Base-by-base conservation (phyloP, 768 basidiomycete species). In the Agaricus subrufescens region DNA sequence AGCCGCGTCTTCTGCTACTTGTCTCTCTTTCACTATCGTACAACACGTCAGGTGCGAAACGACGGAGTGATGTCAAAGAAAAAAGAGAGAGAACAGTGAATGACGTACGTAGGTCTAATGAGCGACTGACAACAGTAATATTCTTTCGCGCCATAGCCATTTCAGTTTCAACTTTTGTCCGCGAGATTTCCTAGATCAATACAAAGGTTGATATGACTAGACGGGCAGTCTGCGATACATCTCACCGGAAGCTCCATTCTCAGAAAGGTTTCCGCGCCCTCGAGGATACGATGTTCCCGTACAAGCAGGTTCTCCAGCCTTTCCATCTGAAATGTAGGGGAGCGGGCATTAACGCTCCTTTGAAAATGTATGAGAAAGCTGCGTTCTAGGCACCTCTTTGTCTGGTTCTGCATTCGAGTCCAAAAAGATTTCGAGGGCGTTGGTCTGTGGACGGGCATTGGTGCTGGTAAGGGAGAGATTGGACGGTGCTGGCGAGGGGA, bases 201-300 rank as follows among this genome's bases (percentile, higher is more conserved):
- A 46, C 29, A 46, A 53, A 58, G 27, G 8, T 9, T 27, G 44
- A 29, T n/a, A 12, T 49, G 26, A 25, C 67, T 63, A 30, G 45
- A 46, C 19, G 19, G 10, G 26, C 29, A 38, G 14, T 3, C 31
- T 0, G 8, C 27, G 31, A 23, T 52, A 38, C 39, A 10, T 69
- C 75, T 63, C 57, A 85, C 86, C 46, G 75, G 75, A 40, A 84
- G 65, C 31, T 77, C 71, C 71, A 90, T 86, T 62, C 84, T 84
- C 12, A 97, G 74, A 58, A 98, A 78, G 62, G 89, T 94, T 74
- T 95, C 92, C 0, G 94, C 94, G 10, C 94, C 94, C 69, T 94
- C 93, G 67, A 85, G 92, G 59, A 97, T 92, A 53, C 88, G 79
- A 59, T 83, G 84, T 71, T 94, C 87, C 58, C 89, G 78, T 52